phyloP scores from a whole-genome alignment of 2,329 filamentous ascomycete genomes.

The Beauveria varroae region DNA sequence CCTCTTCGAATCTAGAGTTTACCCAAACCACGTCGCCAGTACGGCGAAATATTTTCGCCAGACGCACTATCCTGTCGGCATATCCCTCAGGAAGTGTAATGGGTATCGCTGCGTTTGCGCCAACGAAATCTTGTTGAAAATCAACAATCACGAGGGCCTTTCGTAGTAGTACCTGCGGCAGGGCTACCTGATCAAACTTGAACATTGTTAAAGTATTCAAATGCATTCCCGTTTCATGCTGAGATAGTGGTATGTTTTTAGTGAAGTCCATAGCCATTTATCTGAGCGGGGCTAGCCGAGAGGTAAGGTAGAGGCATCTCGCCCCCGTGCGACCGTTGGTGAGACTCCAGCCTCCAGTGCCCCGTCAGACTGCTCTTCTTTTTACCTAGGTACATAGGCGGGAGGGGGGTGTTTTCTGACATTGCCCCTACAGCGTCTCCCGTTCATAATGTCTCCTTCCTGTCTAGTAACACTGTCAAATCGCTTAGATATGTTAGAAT shows the following conservation, averaged over 20 bases:
- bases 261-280: background rate
- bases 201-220: slow-evolving; percentile 34
- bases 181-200: slow-evolving; percentile 45
- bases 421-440: too few species aligned
- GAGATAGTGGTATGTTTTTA: background rate
- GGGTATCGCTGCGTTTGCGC: slow-evolving; percentile 57
- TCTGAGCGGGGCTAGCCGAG: background rate
- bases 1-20: slow-evolving; percentile 60
- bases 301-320: background rate
- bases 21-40: slow-evolving; percentile 76
- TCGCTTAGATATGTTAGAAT: too few species aligned
- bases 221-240: background rate
- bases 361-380: background rate
- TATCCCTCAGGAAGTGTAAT: slow-evolving; percentile 58
- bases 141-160: slow-evolving; percentile 77
- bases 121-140: slow-evolving; percentile 84
- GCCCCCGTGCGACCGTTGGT: background rate
- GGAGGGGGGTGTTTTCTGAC: too few species aligned
- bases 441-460: too few species aligned
- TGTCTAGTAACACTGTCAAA: too few species aligned
- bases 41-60: slow-evolving; percentile 67
- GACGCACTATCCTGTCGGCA: slow-evolving; percentile 54
- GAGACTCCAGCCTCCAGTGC: background rate
- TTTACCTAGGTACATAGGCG: too few species aligned
- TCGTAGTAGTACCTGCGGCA: slow-evolving; percentile 51